phyloP scores from a whole-genome alignment of 2,329 filamentous ascomycete genomes.

The Ambrosiella beaveri region DNA sequence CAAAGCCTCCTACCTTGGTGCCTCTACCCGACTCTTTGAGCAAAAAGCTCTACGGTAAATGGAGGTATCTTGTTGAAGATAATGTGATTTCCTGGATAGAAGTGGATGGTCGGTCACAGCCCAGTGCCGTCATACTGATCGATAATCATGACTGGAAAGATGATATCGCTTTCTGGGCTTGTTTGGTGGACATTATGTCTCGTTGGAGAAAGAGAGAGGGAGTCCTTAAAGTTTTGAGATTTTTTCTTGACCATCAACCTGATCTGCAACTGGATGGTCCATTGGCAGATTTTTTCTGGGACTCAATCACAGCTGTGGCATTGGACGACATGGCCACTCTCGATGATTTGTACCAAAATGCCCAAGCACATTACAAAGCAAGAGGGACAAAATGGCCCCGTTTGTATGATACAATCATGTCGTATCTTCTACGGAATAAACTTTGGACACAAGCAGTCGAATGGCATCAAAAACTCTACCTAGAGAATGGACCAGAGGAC shows the following conservation, averaged over 20 bases:
- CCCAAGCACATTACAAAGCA: neutral
- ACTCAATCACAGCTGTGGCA: slow-evolving; percentile 8
- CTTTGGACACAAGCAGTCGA: slow-evolving; percentile 24
- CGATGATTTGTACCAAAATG: neutral
- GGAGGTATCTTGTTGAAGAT: slow-evolving; percentile 8
- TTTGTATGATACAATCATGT: slow-evolving; percentile 31
- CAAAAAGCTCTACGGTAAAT: slow-evolving; percentile 8
- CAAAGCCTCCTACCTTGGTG: too few species aligned
- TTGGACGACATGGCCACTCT: slow-evolving; percentile 2
- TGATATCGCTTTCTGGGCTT: slow-evolving; percentile 10
- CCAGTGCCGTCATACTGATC: slow-evolving; percentile 2
- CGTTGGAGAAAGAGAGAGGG: slow-evolving; percentile 9
- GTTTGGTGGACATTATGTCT: slow-evolving; percentile 7
- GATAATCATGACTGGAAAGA: slow-evolving; percentile 6
- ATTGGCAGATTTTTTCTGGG: slow-evolving; percentile 11
- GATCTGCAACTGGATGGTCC: slow-evolving; percentile 8
- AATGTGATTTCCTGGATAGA: slow-evolving; percentile 7
- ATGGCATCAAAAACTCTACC: slow-evolving; percentile 31
- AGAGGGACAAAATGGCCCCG: slow-evolving; percentile 26
- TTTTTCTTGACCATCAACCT: slow-evolving; percentile 5
- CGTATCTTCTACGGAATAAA: slow-evolving; percentile 24
- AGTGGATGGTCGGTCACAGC: neutral
- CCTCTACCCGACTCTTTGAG: neutral
- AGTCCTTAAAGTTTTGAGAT: slow-evolving; percentile 3
- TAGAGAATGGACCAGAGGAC: slow-evolving; percentile 25